Conservation (phyloP, 2,329 filamentous ascomycete genomes). For the Hymenoscyphus occultus region DNA sequence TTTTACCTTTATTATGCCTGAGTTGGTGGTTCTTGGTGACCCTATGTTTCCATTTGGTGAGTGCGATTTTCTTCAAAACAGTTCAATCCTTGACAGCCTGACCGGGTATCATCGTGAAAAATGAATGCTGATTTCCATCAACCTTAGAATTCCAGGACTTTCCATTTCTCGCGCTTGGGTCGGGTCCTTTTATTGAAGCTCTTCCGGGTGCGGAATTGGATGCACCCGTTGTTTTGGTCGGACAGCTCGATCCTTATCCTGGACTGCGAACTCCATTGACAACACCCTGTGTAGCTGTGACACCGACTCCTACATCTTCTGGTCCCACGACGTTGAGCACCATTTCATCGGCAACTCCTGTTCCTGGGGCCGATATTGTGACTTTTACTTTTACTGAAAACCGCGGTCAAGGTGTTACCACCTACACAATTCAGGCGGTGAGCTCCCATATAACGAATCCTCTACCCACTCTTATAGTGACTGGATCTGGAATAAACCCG, state of each 20-base stretch:
- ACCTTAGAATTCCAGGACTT: slow-evolving; percentile 39
- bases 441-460: slow-evolving; percentile 15
- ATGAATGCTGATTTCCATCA: background rate
- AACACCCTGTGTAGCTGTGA: slow-evolving; percentile 12
- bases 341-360: slow-evolving; percentile 2
- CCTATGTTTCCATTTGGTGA: slow-evolving; percentile 26
- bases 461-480: slow-evolving; percentile 6
- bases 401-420: slow-evolving; percentile 11
- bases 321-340: background rate
- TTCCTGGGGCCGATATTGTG: slow-evolving; percentile 12
- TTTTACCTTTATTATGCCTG: slow-evolving; percentile 44
- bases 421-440: slow-evolving; percentile 13
- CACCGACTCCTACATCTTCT: slow-evolving; percentile 9
- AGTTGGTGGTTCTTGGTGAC: slow-evolving; percentile 39
- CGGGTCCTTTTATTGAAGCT: slow-evolving; percentile 32
- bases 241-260: slow-evolving; percentile 38
- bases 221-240: slow-evolving; percentile 31
- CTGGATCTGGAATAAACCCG: slow-evolving; percentile 13
- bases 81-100: background rate
- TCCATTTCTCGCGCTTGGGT: slow-evolving; percentile 34
- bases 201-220: slow-evolving; percentile 14
- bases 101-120: background rate
- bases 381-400: slow-evolving; percentile 10
- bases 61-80: background rate
- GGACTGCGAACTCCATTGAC: slow-evolving; percentile 11